These are phyloP conservation scores for Millerozyma acaciae DNA, from an alignment of 805 yeast genomes.

Conservation along the genomic window DNA sequence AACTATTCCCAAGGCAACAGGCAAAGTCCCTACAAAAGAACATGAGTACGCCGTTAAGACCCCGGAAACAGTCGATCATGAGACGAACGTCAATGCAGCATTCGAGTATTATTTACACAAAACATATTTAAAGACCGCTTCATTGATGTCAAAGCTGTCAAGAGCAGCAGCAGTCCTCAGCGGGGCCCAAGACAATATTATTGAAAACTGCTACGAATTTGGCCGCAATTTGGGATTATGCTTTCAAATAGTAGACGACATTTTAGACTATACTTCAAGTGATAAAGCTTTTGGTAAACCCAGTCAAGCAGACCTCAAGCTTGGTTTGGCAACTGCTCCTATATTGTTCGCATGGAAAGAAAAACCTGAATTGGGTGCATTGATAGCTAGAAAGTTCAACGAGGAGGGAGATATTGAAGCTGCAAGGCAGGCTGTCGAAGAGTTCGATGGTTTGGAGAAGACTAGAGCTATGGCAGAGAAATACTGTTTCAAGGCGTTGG, in stretches of 20 bases:
- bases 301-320: conserved; percentile 87
- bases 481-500: conserved; percentile 73
- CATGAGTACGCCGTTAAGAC: conserved; percentile 53
- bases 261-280: conserved; percentile 90
- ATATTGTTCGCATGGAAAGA: conserved; percentile 91
- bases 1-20: conserved; percentile 54
- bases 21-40: conserved; percentile 55
- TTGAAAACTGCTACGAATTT: conserved; percentile 83
- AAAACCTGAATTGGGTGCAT: conserved; percentile 76
- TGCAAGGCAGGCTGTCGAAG: conserved; percentile 72
- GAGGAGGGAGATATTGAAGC: conserved; percentile 77
- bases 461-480: conserved; percentile 74
- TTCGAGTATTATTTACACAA: conserved; percentile 94
- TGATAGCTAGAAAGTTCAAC: conserved; percentile 80
- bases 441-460: conserved; percentile 68
- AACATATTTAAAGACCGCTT: conserved; percentile 92
- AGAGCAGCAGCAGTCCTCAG: conserved; percentile 91
- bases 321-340: conserved; percentile 97
- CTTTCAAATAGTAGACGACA: conserved; percentile 94
- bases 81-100: conserved; percentile 73
- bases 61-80: conserved; percentile 49
- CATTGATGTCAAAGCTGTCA: conserved; percentile 88
- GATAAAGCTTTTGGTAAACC: conserved; percentile 89
- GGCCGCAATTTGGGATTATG: conserved; percentile 93
- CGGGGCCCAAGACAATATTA: conserved; percentile 70